These are phyloP conservation scores for Gossypium trilobum DNA, from an alignment of 441 rosid genomes.

Conservation along the genomic window DNA sequence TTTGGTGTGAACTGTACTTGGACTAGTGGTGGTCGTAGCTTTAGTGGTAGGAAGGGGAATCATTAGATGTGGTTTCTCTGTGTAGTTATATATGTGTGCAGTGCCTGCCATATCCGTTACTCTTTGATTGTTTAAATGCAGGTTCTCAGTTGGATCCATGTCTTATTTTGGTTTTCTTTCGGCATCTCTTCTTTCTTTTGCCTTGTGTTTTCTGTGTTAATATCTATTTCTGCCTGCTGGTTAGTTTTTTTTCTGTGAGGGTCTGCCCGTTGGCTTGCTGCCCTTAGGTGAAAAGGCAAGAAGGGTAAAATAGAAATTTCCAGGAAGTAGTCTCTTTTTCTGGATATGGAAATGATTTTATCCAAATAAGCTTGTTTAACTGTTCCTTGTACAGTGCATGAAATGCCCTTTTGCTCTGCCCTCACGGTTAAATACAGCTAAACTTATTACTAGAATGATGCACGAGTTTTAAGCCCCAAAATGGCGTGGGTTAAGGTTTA, in stretches of 20 bases:
- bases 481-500: not conserved
- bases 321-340: not conserved
- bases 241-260: not conserved
- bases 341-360: not conserved
- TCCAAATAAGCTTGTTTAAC: not conserved
- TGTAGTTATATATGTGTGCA: conserved; percentile 23
- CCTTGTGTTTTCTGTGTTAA: not conserved
- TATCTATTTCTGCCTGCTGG: not conserved
- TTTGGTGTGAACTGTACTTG: conserved; percentile 29
- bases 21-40: conserved; percentile 23
- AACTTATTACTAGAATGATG: not conserved
- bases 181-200: not conserved
- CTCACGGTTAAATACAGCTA: not conserved
- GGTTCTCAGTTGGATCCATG: conserved; percentile 14
- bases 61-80: conserved; percentile 18
- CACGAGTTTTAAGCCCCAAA: not conserved
- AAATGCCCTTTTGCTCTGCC: not conserved
- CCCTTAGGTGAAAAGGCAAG: not conserved
- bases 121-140: conserved; percentile 26
- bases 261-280: not conserved
- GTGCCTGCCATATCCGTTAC: conserved; percentile 23
- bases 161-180: not conserved
- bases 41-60: conserved; percentile 22
- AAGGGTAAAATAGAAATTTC: not conserved
- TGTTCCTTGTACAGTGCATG: not conserved